Percentiles rank a stretch among this genome's conserved stretches.
phyloP scores from a whole-genome alignment of 257 asterid genomes.

The Solanum piurae region DNA sequence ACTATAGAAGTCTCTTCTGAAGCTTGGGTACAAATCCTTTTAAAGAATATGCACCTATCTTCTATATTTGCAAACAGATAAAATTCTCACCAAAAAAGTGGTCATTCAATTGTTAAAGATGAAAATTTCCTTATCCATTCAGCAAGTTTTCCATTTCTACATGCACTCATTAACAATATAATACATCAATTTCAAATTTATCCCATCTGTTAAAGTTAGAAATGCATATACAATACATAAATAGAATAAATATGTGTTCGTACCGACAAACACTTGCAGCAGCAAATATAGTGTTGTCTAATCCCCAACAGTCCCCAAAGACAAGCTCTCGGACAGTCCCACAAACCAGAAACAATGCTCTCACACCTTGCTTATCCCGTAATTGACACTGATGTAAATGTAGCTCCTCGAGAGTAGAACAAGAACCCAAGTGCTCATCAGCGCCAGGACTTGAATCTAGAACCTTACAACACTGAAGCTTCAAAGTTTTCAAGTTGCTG shows the following conservation, averaged over 20 bases:
- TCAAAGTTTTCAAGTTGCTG: slow-evolving; percentile 69
- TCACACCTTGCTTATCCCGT: slow-evolving; percentile 44
- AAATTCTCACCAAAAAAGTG: background rate
- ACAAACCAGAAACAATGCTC: slow-evolving; percentile 64
- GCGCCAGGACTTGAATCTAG: slow-evolving; percentile 69
- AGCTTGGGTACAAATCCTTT: background rate
- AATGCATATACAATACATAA: background rate
- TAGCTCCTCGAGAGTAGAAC: slow-evolving; percentile 77
- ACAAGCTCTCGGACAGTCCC: slow-evolving; percentile 35
- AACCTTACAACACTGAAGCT: slow-evolving; percentile 52
- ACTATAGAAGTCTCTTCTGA: background rate
- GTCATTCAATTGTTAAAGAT: background rate
- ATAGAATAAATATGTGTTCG: background rate
- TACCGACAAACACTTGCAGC: slow-evolving; percentile 57
- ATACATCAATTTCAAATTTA: background rate
- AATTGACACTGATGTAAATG: slow-evolving; percentile 63
- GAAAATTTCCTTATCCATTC: background rate
- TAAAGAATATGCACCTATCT: background rate
- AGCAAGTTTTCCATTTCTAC: background rate
- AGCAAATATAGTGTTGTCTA: slow-evolving; percentile 46
- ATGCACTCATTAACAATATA: background rate
- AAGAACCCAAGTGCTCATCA: slow-evolving; percentile 65
- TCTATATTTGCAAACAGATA: background rate
- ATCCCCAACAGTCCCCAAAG: slow-evolving; percentile 79
- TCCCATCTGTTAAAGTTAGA: background rate